A percentile compares a stretch with the other conserved stretches of the same genome.
These are phyloP conservation scores for Pleurotus tuoliensis DNA, from an alignment of 768 basidiomycete genomes.

Conservation along the genomic window DNA sequence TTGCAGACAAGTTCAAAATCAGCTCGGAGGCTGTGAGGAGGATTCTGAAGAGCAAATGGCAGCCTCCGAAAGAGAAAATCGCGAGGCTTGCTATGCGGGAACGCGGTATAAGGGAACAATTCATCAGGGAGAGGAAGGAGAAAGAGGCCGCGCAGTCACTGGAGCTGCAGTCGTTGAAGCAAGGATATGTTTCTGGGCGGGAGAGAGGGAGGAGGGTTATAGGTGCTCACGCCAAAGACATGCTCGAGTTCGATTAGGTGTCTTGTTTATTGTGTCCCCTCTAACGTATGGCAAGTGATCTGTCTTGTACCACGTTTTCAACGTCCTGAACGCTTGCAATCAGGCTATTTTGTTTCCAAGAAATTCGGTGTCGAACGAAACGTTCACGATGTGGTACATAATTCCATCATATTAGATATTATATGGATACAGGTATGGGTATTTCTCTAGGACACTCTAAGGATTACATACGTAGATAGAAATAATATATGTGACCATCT, in stretches of 20 bases:
- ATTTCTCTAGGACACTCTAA: background rate
- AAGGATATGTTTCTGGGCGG: background rate
- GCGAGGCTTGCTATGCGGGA: conserved; percentile 47
- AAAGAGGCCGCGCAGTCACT: background rate
- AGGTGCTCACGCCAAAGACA: conserved; percentile 8
- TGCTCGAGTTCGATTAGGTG: conserved; percentile 3
- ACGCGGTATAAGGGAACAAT: conserved; percentile 37
- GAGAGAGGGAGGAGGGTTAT: background rate
- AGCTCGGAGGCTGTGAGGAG: conserved; percentile 78
- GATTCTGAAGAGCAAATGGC: conserved; percentile 75
- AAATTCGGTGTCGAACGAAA: too few species aligned
- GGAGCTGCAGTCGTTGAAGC: background rate
- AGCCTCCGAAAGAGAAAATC: conserved; percentile 52
- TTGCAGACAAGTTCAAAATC: conserved; percentile 77
- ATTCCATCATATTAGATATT: conserved; percentile 1
- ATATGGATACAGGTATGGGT: background rate
- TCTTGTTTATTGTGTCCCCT: too few species aligned
- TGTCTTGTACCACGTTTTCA: too few species aligned
- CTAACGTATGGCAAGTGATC: too few species aligned
- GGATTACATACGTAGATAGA: conserved; percentile 5
- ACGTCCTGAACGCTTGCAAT: too few species aligned
- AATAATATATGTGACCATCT: background rate
- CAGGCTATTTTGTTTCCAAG: too few species aligned
- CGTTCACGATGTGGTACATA: too few species aligned
- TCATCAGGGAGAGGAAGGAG: conserved; percentile 24